Base-by-base conservation (phyloP, 352 stramenopile genomes). In the Globisporangium nunn region DNA sequence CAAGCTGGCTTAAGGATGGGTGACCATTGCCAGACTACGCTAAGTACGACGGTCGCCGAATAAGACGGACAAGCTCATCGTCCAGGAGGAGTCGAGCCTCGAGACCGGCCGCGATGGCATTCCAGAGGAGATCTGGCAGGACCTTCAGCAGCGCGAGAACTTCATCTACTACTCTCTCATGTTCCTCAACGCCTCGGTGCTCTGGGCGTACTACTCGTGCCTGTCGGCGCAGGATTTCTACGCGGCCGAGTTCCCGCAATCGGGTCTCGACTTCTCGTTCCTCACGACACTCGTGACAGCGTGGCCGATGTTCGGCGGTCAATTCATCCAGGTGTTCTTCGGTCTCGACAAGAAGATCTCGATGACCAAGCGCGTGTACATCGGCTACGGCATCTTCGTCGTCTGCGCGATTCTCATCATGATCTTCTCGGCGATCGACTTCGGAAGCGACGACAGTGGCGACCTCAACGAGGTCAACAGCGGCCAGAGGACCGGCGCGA, bases 201-300 rank as follows among this genome's bases (percentile, higher is more conserved):
- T 91, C 29, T 91, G 80, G 80, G 73, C 75, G n/a, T 91, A 82
- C 68, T 88, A 86, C 59, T 87, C 75, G 66, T 91, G 78, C 52
- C 62, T 91, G 31, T 87, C 77, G 46, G 77, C 77, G 0, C 80
- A 91, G 30, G 67, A 87, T 54, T 90, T 82, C 52, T 91, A 91
- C 63, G 51, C 48, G 28, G 45, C 65, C 2, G 48, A 73, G 50
- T 91, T 87, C 61, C 63, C 74, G 0, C 47, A 75, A n/a, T 74
- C 69, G 1, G 67, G 69, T 0, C 68, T 86, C 50, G 61, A 81
- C 55, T 91, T 91, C 57, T 72, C 72, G 17, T 88, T 88, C 69
- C 59, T 91, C 10, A 88, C 78, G 17, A 88, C 75, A 57, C 62
- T 86, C 3, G 54, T 59, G 31, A 81, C 74, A 7, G 66, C 66